phyloP scores from a whole-genome alignment of 495 filamentous ascomycete species.

The Aspergillus wentii region DNA sequence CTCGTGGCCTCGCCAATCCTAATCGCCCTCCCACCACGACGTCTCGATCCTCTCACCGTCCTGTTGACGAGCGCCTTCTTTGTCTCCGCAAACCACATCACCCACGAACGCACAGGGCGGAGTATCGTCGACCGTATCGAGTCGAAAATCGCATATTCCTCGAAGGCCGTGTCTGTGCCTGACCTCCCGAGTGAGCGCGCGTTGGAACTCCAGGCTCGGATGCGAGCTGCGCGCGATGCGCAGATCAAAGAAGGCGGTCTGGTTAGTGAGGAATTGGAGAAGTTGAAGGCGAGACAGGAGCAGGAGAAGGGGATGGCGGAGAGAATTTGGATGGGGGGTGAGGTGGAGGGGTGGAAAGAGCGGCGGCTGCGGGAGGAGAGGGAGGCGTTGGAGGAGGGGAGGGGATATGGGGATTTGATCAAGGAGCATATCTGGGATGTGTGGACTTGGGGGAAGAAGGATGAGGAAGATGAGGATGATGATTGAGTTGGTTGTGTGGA shows the following conservation, averaged over 20 bases:
- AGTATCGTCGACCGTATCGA: conserved; percentile 41
- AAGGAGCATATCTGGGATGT: conserved; percentile 82
- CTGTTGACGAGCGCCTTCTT: conserved; percentile 55
- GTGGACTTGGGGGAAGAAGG: conserved; percentile 52
- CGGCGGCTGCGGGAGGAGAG: conserved; percentile 64
- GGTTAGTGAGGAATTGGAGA: conserved; percentile 30
- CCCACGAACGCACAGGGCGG: conserved; percentile 47
- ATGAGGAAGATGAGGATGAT: conserved; percentile 16
- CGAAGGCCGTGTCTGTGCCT: conserved; percentile 8
- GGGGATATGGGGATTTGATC: conserved; percentile 78
- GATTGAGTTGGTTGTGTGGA: conserved; percentile 8
- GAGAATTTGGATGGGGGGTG: conserved; percentile 62
- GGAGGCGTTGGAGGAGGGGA: conserved; percentile 69
- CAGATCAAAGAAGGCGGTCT: conserved; percentile 27
- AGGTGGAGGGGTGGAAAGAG: conserved; percentile 66
- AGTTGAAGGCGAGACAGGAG: conserved; percentile 30
- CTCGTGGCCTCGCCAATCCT: conserved; percentile 67
- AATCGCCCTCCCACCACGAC: conserved; percentile 72
- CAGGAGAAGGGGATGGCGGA: conserved; percentile 40
- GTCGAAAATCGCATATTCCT: conserved; percentile 19
- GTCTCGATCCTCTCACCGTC: conserved; percentile 59
- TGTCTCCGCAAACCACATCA: conserved; percentile 62
- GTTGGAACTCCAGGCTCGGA: conserved; percentile 40
- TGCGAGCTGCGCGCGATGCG: conserved; percentile 34
- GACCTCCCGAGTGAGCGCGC: conserved; percentile 53